A percentile compares a stretch with the other conserved stretches of the same genome.
Evolutionary conservation across 306 rosid genomes (phyloP).

Genomic region (Quercus alba): DNA sequence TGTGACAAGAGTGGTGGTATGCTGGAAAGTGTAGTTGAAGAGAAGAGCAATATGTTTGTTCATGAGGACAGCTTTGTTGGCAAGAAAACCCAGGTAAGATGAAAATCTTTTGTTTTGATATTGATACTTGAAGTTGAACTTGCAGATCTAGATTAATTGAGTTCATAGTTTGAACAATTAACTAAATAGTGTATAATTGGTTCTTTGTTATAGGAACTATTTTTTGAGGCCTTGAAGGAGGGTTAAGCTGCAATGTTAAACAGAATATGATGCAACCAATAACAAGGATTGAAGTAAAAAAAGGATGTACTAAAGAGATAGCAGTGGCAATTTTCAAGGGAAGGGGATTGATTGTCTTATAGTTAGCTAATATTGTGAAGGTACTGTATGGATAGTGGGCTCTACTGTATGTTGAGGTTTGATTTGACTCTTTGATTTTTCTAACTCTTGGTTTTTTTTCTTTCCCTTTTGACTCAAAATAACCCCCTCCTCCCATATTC

Average conservation of each 20-base stretch:
- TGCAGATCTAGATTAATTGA: neutral
- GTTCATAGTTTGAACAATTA: neutral
- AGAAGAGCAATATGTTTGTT: constrained; percentile 39
- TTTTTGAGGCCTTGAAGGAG: neutral
- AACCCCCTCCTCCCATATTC: constrained; percentile 3
- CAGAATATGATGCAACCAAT: neutral
- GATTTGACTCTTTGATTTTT: neutral
- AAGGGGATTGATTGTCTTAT: neutral
- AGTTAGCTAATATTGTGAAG: neutral
- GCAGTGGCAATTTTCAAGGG: neutral
- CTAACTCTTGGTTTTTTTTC: neutral
- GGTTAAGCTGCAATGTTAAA: neutral
- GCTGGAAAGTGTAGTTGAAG: constrained; percentile 54
- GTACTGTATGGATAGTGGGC: neutral
- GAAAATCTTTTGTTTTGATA: neutral
- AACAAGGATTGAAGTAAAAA: too few relatives aligned
- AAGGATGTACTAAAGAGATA: too few relatives aligned
- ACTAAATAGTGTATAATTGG: neutral
- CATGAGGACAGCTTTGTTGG: constrained; percentile 42
- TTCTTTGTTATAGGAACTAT: neutral
- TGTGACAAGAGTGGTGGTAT: constrained; percentile 42
- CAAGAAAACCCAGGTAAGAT: constrained; percentile 59
- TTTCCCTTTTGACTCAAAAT: neutral
- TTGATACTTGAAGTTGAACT: neutral
- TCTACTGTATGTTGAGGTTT: neutral